Evolutionary conservation across 768 basidiomycete genomes (phyloP).

Genomic region (Inosperma sp.): DNA sequence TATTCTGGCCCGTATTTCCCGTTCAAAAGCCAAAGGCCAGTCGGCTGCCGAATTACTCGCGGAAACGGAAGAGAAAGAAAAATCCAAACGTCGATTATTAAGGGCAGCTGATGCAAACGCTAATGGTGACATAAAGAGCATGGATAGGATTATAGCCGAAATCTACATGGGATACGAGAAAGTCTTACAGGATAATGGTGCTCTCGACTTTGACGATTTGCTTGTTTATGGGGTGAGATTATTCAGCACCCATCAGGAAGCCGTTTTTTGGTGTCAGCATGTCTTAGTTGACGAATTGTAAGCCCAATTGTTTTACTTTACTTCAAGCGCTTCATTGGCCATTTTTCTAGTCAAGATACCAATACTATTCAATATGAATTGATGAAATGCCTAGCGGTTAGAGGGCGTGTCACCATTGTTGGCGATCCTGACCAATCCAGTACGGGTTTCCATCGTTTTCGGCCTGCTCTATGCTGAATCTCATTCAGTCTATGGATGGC

Average conservation of each 20-base stretch:
- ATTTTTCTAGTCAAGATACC: constrained; percentile 60
- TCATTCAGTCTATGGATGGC: constrained; percentile 73
- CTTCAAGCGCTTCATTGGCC: neutral
- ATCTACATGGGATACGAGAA: constrained; percentile 67
- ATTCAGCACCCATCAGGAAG: constrained; percentile 46
- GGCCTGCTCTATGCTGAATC: neutral
- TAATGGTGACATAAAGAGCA: constrained; percentile 14
- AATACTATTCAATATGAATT: constrained; percentile 79
- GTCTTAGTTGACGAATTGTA: constrained; percentile 82
- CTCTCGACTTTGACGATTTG: constrained; percentile 86
- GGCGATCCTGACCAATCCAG: constrained; percentile 92
- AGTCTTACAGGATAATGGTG: constrained; percentile 54
- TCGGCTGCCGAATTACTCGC: constrained; percentile 44
- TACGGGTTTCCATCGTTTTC: constrained; percentile 20
- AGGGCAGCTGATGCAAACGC: constrained; percentile 11
- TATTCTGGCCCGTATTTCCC: constrained; percentile 63
- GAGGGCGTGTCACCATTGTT: constrained; percentile 66
- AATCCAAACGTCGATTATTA: constrained; percentile 4
- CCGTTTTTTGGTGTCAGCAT: constrained; percentile 58
- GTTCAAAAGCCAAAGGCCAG: constrained; percentile 66
- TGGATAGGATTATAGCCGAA: constrained; percentile 42
- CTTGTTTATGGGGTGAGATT: constrained; percentile 67
- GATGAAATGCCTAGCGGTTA: constrained; percentile 60
- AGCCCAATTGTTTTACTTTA: constrained; percentile 25
- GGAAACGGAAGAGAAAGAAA: constrained; percentile 19